Conservation (phyloP, 75 land plant genomes). For the Picea glauca region DNA sequence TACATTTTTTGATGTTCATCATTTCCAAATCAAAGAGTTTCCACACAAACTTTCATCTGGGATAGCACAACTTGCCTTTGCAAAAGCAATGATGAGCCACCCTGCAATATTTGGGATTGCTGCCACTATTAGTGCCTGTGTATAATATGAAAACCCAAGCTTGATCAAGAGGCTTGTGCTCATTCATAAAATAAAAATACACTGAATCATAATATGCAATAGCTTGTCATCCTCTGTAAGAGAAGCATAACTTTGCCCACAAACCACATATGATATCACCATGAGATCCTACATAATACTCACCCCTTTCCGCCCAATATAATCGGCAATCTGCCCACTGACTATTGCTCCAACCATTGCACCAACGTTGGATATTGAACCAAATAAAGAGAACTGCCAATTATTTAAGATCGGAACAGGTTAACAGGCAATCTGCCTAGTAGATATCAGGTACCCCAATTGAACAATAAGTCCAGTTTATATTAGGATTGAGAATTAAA, state of each 20-base stretch:
- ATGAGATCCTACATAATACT: conserved; percentile 8
- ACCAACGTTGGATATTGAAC: conserved; percentile 85
- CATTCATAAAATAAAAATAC: neutral
- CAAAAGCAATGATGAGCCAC: conserved; percentile 79
- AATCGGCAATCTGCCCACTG: conserved; percentile 85
- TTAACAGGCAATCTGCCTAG: neutral
- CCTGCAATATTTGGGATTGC: conserved; percentile 78
- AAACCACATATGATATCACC: neutral
- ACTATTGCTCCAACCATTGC: conserved; percentile 94
- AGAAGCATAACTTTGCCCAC: neutral
- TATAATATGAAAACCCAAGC: neutral
- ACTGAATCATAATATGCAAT: neutral
- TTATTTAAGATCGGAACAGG: neutral
- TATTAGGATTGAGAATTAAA: conserved; percentile 5
- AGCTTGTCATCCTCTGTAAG: neutral
- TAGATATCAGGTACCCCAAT: neutral
- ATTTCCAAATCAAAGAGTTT: too few relatives aligned
- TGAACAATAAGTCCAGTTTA: neutral
- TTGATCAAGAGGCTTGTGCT: neutral
- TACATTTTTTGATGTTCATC: neutral
- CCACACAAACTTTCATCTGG: neutral
- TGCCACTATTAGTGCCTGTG: conserved; percentile 83
- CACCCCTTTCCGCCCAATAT: conserved; percentile 89
- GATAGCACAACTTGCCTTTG: conserved; percentile 40
- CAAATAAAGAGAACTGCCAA: conserved; percentile 73